phyloP scores from a whole-genome alignment of 768 basidiomycete genomes.

The Mycena epipterygia region DNA sequence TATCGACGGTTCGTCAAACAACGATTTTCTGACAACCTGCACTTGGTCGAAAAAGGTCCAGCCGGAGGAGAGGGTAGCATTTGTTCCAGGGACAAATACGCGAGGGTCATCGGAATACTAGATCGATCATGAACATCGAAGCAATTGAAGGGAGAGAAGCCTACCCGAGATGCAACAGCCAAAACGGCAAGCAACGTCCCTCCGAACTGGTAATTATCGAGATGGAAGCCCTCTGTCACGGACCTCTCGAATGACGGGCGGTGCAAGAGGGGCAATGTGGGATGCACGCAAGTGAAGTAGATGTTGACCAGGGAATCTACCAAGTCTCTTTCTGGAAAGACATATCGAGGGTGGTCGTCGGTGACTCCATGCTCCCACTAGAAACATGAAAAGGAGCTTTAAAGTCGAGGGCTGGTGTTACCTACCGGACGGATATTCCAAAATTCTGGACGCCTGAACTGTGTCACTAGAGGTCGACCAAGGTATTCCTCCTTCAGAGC shows the following conservation, averaged over 20 bases:
- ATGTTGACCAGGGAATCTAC: slow-evolving; percentile 62
- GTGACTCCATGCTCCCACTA: slow-evolving; percentile 56
- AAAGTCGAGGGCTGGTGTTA: neutral
- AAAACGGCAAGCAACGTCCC: slow-evolving; percentile 73
- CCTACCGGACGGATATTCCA: slow-evolving; percentile 35
- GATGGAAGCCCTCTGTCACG: slow-evolving; percentile 61
- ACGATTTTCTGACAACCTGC: slow-evolving; percentile 68
- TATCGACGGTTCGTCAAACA: slow-evolving; percentile 69
- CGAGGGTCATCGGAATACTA: slow-evolving; percentile 68
- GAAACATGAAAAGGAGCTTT: slow-evolving; percentile 3
- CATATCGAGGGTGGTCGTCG: slow-evolving; percentile 41
- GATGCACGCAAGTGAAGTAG: slow-evolving; percentile 71
- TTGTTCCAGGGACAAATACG: slow-evolving; percentile 50
- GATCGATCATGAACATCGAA: slow-evolving; percentile 53
- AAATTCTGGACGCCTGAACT: slow-evolving; percentile 35
- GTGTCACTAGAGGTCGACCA: slow-evolving; percentile 9
- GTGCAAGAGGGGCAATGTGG: slow-evolving; percentile 73
- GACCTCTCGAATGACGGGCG: slow-evolving; percentile 71
- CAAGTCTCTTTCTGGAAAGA: slow-evolving; percentile 66
- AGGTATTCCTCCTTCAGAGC: slow-evolving; percentile 47
- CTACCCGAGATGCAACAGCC: slow-evolving; percentile 65
- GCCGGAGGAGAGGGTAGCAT: slow-evolving; percentile 61
- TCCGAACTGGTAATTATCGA: slow-evolving; percentile 65
- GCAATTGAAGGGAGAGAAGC: slow-evolving; percentile 48
- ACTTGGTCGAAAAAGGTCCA: slow-evolving; percentile 77